A percentile compares a stretch with the other conserved stretches of the same genome.
Evolutionary conservation across 1,139 yeast genomes (phyloP).

Genomic region (Magnusiomyces tetraspermus): DNA sequence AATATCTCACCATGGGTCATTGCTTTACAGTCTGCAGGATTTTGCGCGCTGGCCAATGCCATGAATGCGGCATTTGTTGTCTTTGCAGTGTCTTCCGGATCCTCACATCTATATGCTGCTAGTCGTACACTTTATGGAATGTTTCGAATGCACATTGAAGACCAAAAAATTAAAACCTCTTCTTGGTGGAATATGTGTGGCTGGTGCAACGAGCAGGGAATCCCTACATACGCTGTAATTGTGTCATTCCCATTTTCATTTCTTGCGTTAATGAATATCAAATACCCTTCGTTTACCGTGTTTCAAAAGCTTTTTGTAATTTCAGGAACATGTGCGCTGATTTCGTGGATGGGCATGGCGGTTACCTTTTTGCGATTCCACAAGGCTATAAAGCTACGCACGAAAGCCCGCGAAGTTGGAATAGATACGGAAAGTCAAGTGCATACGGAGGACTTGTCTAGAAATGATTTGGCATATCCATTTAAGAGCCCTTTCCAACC

Average conservation of each 20-base stretch:
- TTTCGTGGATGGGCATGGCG: slow-evolving; percentile 80
- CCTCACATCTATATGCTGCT: slow-evolving; percentile 68
- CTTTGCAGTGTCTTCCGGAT: slow-evolving; percentile 69
- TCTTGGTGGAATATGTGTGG: slow-evolving; percentile 55
- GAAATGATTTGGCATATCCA: slow-evolving; percentile 43
- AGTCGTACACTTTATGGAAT: slow-evolving; percentile 71
- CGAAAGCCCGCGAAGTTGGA: background rate
- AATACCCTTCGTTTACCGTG: slow-evolving; percentile 50
- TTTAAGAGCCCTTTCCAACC: slow-evolving; percentile 74
- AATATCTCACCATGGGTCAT: slow-evolving; percentile 51
- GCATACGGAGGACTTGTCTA: slow-evolving; percentile 21
- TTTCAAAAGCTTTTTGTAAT: slow-evolving; percentile 57
- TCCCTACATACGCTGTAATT: slow-evolving; percentile 63
- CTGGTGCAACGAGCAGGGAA: slow-evolving; percentile 53
- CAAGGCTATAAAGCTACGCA: slow-evolving; percentile 43
- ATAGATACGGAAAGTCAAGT: background rate
- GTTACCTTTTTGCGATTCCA: slow-evolving; percentile 61
- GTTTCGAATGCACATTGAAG: slow-evolving; percentile 31
- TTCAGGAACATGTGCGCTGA: slow-evolving; percentile 59
- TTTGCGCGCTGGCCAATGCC: slow-evolving; percentile 52
- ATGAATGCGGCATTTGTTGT: slow-evolving; percentile 60
- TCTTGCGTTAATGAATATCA: slow-evolving; percentile 51
- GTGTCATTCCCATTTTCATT: slow-evolving; percentile 53
- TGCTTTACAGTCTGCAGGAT: slow-evolving; percentile 61
- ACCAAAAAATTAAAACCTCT: slow-evolving; percentile 36